These are phyloP conservation scores for Yarrowia alimentaria DNA, from an alignment of 805 yeast genomes.

Conservation along the genomic window DNA sequence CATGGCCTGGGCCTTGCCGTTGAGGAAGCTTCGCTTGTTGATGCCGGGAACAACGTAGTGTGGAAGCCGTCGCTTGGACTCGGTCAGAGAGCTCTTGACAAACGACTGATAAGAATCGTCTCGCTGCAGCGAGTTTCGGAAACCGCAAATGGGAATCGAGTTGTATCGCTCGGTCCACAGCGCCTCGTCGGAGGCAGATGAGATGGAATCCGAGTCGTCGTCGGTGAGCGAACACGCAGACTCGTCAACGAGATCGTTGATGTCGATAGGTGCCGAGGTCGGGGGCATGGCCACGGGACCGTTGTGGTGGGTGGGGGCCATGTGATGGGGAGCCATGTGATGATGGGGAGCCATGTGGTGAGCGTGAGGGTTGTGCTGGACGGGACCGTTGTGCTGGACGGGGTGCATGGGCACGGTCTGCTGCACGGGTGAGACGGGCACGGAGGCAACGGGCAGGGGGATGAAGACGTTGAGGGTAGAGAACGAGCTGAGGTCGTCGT, in stretches of 20 bases:
- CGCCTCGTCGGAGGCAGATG: constrained; percentile 31
- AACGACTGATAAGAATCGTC: constrained; percentile 23
- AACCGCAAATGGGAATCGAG: constrained; percentile 34
- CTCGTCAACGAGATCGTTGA: constrained; percentile 20
- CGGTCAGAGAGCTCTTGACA: constrained; percentile 18
- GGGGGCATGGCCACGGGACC: too few species aligned
- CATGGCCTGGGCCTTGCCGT: constrained; percentile 25
- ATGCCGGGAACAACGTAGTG: constrained; percentile 23
- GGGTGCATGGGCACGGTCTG: constrained; percentile 3
- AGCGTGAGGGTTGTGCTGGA: too few species aligned
- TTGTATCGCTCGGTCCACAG: constrained; percentile 29
- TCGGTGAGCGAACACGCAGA: constrained; percentile 24
- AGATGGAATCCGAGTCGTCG: constrained; percentile 25
- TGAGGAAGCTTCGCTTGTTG: constrained; percentile 18
- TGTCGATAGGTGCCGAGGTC: constrained; percentile 4
- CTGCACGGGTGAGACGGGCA: constrained; percentile 17
- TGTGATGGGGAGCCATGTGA: not conserved
- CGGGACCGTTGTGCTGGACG: too few species aligned
- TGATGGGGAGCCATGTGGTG: not conserved
- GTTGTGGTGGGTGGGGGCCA: not conserved
- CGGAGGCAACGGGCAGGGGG: constrained; percentile 15
- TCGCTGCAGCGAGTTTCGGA: constrained; percentile 29
- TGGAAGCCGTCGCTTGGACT: constrained; percentile 14
- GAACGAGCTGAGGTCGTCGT: constrained; percentile 17
- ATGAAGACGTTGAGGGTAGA: constrained; percentile 17